Evolutionary conservation across 23 red algal species (phyloP), one percentile per base, ranked within the genome.

Genomic region (Gracilariopsis chorda): DNA sequence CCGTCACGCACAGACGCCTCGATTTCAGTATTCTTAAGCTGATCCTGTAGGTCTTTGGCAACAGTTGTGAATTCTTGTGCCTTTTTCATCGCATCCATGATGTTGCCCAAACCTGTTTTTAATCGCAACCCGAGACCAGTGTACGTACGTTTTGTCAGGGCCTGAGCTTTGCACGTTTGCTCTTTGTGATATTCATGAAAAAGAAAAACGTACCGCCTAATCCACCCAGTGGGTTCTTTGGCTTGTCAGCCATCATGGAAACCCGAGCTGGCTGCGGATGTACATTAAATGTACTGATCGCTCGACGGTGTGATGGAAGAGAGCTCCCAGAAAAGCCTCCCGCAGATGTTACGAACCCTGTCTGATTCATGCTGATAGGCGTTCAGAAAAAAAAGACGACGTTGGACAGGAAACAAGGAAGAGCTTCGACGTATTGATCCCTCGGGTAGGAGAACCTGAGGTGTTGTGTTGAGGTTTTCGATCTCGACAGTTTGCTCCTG

Each of bases 1-100:
- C 94, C 94, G 34, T 98, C 95, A 37, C 87, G 74, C 20, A 93
- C 91, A 3, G 80, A 90, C 37, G 89, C 88, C 82, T 94, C 82
- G 51, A 94, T 78, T 56, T 94, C 92, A 16, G 91, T 82, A 48
- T 90, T 90, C 84, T 92, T 92, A 34, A 98, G 68, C 71, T 98
- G 91, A 34, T 98, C 95, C 42, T 98, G 95, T 56, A 98, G 45
- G 19, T 82, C 85, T 58, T 94, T 90, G 6, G 95, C 92, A 20
- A 78, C 74, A 42, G 93, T 70, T 17, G 95, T 89, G 35, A 98
- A 98, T 61, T 98, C 86, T 34, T 98, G 95, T 6, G 95, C 95
- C 86, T 98, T 98, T 57, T 98, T 98, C 87, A 94, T 88, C 25
- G 95, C 95, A 81, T 94, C 95, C 95, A 98, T 98, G 71, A 98